Conservation (phyloP, 768 basidiomycete species). For the Vishniacozyma victoriae region DNA sequence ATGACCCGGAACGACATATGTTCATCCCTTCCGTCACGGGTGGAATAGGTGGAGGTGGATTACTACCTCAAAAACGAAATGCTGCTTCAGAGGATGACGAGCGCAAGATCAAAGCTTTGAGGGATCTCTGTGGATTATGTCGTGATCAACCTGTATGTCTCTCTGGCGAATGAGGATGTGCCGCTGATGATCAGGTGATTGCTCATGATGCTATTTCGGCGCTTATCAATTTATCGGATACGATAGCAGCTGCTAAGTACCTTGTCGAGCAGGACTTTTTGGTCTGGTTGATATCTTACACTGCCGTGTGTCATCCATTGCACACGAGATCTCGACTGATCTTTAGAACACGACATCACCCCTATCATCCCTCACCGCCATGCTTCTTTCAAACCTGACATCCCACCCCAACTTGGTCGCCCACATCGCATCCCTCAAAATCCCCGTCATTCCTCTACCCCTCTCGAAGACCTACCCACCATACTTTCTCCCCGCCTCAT, state of each 20-base stretch:
- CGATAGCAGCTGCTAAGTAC: slow-evolving; percentile 59
- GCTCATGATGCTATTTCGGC: slow-evolving; percentile 94
- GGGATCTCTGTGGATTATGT: slow-evolving; percentile 79
- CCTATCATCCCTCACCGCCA: slow-evolving; percentile 90
- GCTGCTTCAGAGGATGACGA: slow-evolving; percentile 52
- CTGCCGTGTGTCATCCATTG: slow-evolving; percentile 58
- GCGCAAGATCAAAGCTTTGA: slow-evolving; percentile 52
- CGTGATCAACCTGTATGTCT: slow-evolving; percentile 52
- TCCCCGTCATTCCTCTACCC: slow-evolving; percentile 53
- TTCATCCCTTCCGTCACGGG: slow-evolving; percentile 56
- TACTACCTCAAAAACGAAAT: slow-evolving; percentile 20
- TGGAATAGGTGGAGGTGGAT: slow-evolving; percentile 10
- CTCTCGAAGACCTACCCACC: slow-evolving; percentile 47
- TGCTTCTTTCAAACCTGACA: slow-evolving; percentile 93
- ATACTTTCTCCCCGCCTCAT: slow-evolving; percentile 69
- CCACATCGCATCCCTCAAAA: slow-evolving; percentile 59
- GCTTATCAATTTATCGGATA: slow-evolving; percentile 87
- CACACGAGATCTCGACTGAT: not conserved
- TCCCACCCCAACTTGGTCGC: slow-evolving; percentile 64
- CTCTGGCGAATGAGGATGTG: not conserved
- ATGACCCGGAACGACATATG: slow-evolving; percentile 64
- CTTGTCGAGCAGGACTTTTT: slow-evolving; percentile 71
- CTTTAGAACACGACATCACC: slow-evolving; percentile 77
- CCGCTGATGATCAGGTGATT: slow-evolving; percentile 56
- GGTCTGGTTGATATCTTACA: slow-evolving; percentile 78